Conservation (phyloP, 1,284 basidiomycete species). For the Leccinum subrobustum region DNA sequence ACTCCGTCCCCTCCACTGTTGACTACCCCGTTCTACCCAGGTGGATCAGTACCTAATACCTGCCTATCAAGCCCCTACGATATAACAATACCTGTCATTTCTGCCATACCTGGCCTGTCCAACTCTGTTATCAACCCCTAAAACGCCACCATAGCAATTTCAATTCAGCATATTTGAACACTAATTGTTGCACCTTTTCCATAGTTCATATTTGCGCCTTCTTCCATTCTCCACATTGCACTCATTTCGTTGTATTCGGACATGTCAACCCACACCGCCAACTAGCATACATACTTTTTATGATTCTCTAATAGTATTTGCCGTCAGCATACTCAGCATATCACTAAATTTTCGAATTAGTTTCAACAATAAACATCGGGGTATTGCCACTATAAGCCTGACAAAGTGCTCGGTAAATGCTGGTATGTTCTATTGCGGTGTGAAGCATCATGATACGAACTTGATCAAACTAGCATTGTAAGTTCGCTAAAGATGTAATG, state of each 20-base stretch:
- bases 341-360: slow-evolving; percentile 8
- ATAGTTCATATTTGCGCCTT: slow-evolving; percentile 24
- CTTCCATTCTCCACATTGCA: slow-evolving; percentile 6
- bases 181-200: slow-evolving; percentile 19
- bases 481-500: slow-evolving; percentile 8
- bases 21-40: slow-evolving; percentile 38
- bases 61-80: slow-evolving; percentile 12
- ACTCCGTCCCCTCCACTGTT: slow-evolving; percentile 35
- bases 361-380: slow-evolving; percentile 17
- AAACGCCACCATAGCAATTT: slow-evolving; percentile 5
- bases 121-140: slow-evolving; percentile 9
- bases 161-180: slow-evolving; percentile 3
- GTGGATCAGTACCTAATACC: slow-evolving; percentile 15
- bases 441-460: not conserved
- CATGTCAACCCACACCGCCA: slow-evolving; percentile 9
- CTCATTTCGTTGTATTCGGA: slow-evolving; percentile 14
- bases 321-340: slow-evolving; percentile 19
- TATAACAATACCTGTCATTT: slow-evolving; percentile 11
- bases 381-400: slow-evolving; percentile 7
- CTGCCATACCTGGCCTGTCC: slow-evolving; percentile 16
- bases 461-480: not conserved
- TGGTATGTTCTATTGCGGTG: slow-evolving; percentile 7
- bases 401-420: not conserved
- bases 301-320: slow-evolving; percentile 16
- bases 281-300: slow-evolving; percentile 22